A percentile compares a stretch with the other conserved stretches of the same genome.
phyloP scores from a whole-genome alignment of 202 grass and related monocot genomes.

The Carex arenaria region DNA sequence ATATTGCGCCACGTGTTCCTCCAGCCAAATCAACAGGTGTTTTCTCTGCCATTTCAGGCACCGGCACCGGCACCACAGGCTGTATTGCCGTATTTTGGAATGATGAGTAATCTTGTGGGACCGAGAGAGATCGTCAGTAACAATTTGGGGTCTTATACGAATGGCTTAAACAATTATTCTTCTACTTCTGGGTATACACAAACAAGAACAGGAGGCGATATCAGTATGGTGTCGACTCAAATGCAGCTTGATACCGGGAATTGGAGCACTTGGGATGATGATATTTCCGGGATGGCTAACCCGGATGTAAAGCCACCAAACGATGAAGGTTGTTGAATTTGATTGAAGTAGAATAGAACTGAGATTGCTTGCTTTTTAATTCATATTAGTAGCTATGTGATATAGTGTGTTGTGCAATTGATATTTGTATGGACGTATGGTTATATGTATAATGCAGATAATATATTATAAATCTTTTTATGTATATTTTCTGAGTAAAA shows the following conservation, averaged over 20 bases:
- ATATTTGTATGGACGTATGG: neutral
- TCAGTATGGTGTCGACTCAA: conserved; percentile 19
- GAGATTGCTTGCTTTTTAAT: conserved; percentile 17
- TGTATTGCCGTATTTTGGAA: conserved; percentile 17
- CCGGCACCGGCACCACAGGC: neutral
- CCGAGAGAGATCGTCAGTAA: neutral
- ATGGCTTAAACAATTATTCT: neutral
- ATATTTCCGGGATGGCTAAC: neutral
- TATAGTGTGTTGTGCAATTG: conserved; percentile 1
- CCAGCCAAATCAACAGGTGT: conserved; percentile 19
- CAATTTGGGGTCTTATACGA: conserved; percentile 18
- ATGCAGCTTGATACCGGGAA: conserved; percentile 8
- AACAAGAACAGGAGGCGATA: conserved; percentile 9
- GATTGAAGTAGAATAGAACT: neutral
- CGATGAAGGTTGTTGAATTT: neutral
- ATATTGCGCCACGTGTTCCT: conserved; percentile 49
- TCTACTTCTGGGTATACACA: conserved; percentile 11
- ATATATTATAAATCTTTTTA: neutral
- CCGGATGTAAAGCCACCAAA: conserved; percentile 12
- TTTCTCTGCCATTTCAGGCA: neutral
- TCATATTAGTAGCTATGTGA: neutral
- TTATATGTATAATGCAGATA: neutral
- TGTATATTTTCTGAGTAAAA: too few relatives aligned
- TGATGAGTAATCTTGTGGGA: neutral
- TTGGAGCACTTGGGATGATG: conserved; percentile 2